Base-by-base conservation (phyloP, 108 stramenopile species). In the Discostella pseudostelligera region DNA sequence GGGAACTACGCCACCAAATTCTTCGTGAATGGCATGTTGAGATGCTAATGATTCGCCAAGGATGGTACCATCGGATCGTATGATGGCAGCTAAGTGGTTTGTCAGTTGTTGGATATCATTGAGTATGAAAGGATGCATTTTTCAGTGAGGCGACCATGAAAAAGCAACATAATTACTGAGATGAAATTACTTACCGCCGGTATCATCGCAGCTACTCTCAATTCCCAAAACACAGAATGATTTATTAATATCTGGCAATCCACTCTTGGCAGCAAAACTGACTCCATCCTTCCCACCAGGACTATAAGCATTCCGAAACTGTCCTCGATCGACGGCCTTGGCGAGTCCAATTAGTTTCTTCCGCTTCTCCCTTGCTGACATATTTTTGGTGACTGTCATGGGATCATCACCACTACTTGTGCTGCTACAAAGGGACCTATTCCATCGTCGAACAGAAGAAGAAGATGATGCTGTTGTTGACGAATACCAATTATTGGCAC, bases 121-220 rank as follows among this genome's bases (percentile, higher is more conserved):
- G 8, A 19, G 7, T 10, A 42, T 58, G 26, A 39, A 22, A 61
- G 36, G 12, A 26, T 65, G 14, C 55, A 17, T 42, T 37, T 17
- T 29, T 36, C 44, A 56, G 54, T 39, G 40, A 57, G n/a, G n/a
- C n/a, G n/a, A n/a, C n/a, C n/a, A 26, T 17, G 56, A 20, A 22
- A 48, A 19, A 19, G 47, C 16, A 16, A 22, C 8, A 22, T 32
- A 32, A 32, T 32, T 32, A 32, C 32, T 32, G 4, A 5, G 5
- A 4, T 5, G 32, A 32, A 32, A 32, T 32, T 32, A 32, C 69
- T 62, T 36, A 72, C 70, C 70, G 14, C 89, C 90, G 8, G 91
- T 92, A 69, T 93, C 96, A 59, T 97, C 97, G 70, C 97, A 98
- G 62, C 94, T 95, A 51, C 96, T 97, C 59, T 99, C 98, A 73